These are phyloP conservation scores for Exidia glandulosa DNA, from an alignment of 768 basidiomycete genomes.

Conservation along the genomic window DNA sequence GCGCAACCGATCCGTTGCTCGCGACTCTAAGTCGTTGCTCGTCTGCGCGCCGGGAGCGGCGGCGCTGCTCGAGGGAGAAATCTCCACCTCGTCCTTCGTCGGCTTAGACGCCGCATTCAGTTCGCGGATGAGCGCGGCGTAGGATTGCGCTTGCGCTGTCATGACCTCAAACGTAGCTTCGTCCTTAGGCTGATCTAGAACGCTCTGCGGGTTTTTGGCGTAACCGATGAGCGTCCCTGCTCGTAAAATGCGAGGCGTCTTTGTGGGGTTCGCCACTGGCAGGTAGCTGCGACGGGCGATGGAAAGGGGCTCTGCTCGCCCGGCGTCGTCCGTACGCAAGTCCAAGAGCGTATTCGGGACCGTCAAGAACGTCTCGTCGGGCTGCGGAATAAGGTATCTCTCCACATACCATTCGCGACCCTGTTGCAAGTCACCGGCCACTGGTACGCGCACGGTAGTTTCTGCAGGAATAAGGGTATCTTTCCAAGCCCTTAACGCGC, in stretches of 20 bases:
- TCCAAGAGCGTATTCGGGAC: not conserved
- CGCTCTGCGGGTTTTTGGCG: not conserved
- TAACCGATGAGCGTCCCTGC: conserved; percentile 6
- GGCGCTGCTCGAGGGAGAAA: too few relatives aligned
- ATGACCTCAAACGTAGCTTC: not conserved
- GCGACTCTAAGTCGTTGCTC: not conserved
- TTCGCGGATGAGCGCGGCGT: not conserved
- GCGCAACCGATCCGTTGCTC: not conserved
- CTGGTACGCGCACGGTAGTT: not conserved
- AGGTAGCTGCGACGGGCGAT: not conserved
- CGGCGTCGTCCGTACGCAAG: not conserved
- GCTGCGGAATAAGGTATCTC: not conserved
- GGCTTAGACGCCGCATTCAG: too few relatives aligned
- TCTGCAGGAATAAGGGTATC: conserved; percentile 1
- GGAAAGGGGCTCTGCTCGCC: conserved; percentile 1
- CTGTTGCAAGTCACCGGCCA: not conserved
- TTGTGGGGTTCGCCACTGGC: conserved; percentile 6
- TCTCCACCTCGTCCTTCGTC: too few relatives aligned
- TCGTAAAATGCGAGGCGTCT: not conserved
- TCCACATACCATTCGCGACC: not conserved
- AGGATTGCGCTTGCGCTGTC: not conserved
- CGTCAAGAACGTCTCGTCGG: not conserved
- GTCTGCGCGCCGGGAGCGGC: too few relatives aligned
- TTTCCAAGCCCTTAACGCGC: not conserved
- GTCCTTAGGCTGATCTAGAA: conserved; percentile 2